Base-by-base conservation (phyloP, 768 basidiomycete genomes). In the Rhodotorula kratochvilovae region DNA sequence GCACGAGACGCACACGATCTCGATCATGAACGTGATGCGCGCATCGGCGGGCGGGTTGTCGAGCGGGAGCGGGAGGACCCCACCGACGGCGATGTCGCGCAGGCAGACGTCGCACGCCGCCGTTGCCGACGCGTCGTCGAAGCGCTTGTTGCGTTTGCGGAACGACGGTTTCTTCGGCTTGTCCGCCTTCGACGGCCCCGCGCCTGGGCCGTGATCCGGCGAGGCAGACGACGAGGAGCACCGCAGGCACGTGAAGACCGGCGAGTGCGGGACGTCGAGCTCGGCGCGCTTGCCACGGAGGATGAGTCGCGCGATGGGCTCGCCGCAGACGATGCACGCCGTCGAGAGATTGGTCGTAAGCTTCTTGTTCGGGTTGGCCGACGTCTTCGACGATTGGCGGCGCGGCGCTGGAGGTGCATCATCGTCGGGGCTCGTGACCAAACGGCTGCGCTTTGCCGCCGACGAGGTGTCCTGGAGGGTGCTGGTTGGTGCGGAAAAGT, bases 231-330 rank as follows among this genome's bases (percentile, higher is more conserved):
- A 15, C 10, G 6, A 6, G 11, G 6, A 5, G 50, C 72, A 73
- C 1, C 27, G 0, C 19, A 54, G 17, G 58, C 67, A 73, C 21
- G 39, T 42, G 60, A 69, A 66, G 17, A 29, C 35, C n/a, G 67
- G 16, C 7, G 64, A 43, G 57, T 66, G 74, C n/a, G 69, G 66
- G 12, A 76, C 67, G 13, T 68, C 56, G 39, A 76, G 60, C 39
- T 70, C 62, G 42, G 61, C 53, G 55, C 60, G 46, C 55, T 72
- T 68, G 19, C 77, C 77, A 19, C 77, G 75, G 4, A 76, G 65
- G 59, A 74, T 70, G 25, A 77, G 64, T 3, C 65, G 63, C 2
- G 71, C 71, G 51, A 77, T 51, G 5, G 55, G 61, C 2, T 29
- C 23, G 0, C 33, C 33, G 65, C 77, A 77, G 15, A 33, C 42